A percentile compares a stretch with the other conserved stretches of the same genome.
Evolutionary conservation across 169 alveolate genomes (phyloP).

Genomic region (Babesia gibsoni): DNA sequence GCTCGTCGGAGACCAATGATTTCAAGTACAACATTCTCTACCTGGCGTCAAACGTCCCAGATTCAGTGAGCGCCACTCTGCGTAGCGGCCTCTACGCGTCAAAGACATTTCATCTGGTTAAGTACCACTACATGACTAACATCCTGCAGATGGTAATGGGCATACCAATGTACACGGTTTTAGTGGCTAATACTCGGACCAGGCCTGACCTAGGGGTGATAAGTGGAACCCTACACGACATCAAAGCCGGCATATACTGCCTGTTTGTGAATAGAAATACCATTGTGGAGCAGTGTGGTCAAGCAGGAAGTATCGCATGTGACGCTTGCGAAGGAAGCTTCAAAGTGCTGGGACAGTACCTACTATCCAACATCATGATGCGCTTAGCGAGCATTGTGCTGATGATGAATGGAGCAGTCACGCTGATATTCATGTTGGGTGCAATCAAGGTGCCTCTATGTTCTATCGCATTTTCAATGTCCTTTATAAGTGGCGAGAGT

Average conservation of each 20-base stretch:
- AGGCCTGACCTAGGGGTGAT: conserved; percentile 19
- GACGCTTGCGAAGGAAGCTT: conserved; percentile 57
- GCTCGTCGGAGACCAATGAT: conserved; percentile 19
- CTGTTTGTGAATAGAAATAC: conserved; percentile 49
- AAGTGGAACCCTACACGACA: background rate
- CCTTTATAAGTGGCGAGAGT: conserved; percentile 59
- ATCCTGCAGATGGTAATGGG: conserved; percentile 25
- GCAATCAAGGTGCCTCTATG: conserved; percentile 60
- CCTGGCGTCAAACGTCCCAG: conserved; percentile 41
- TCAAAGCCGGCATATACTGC: conserved; percentile 37
- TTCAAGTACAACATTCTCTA: conserved; percentile 36
- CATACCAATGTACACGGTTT: conserved; percentile 15
- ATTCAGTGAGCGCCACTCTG: conserved; percentile 54
- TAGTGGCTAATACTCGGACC: background rate
- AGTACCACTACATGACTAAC: conserved; percentile 39
- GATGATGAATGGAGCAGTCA: conserved; percentile 64
- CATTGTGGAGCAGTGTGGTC: conserved; percentile 53
- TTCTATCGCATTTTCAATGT: conserved; percentile 61
- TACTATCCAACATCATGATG: conserved; percentile 41
- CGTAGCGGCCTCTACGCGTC: conserved; percentile 54
- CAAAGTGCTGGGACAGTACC: conserved; percentile 9
- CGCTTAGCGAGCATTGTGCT: conserved; percentile 56
- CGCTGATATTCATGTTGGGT: conserved; percentile 50
- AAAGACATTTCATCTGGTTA: conserved; percentile 42
- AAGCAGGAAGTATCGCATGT: conserved; percentile 16